Evolutionary conservation across 371 early-diverging fungal species (phyloP).

Genomic region (Syncephalastrum monosporum): DNA sequence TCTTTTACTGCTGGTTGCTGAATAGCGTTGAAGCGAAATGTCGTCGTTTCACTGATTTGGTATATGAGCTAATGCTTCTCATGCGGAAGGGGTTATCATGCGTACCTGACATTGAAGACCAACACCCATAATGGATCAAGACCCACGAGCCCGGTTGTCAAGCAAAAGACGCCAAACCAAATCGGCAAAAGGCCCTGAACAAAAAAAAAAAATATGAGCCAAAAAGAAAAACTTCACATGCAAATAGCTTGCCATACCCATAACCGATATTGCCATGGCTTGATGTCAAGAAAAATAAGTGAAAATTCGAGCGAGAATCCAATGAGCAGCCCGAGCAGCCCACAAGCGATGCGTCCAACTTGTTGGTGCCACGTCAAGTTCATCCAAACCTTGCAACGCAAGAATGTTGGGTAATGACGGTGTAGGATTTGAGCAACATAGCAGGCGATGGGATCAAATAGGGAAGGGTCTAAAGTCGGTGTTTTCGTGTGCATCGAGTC

Average conservation of each 20-base stretch:
- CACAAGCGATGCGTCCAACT: conserved; percentile 44
- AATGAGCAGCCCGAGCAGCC: conserved; percentile 47
- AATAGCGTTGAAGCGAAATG: conserved; percentile 39
- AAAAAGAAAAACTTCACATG: background rate
- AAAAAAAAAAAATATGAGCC: conserved; percentile 5
- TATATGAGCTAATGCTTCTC: background rate
- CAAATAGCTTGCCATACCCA: conserved; percentile 45
- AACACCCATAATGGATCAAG: conserved; percentile 49
- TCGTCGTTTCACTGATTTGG: conserved; percentile 37
- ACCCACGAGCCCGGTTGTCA: conserved; percentile 35
- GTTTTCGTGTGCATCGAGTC: conserved; percentile 22
- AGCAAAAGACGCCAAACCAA: conserved; percentile 32
- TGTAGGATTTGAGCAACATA: conserved; percentile 55
- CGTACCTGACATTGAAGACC: conserved; percentile 40
- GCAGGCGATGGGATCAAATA: conserved; percentile 54
- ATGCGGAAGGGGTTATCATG: background rate
- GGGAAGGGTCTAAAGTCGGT: conserved; percentile 34
- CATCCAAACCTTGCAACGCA: conserved; percentile 54
- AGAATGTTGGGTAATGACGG: conserved; percentile 55
- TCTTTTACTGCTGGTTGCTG: conserved; percentile 27
- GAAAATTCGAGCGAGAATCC: conserved; percentile 58
- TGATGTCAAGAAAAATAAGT: conserved; percentile 57
- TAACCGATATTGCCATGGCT: conserved; percentile 47
- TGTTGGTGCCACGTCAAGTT: conserved; percentile 60
- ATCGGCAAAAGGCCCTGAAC: conserved; percentile 43